Base-by-base conservation (phyloP, 148 eudicot species). In the Oxyria digyna region DNA sequence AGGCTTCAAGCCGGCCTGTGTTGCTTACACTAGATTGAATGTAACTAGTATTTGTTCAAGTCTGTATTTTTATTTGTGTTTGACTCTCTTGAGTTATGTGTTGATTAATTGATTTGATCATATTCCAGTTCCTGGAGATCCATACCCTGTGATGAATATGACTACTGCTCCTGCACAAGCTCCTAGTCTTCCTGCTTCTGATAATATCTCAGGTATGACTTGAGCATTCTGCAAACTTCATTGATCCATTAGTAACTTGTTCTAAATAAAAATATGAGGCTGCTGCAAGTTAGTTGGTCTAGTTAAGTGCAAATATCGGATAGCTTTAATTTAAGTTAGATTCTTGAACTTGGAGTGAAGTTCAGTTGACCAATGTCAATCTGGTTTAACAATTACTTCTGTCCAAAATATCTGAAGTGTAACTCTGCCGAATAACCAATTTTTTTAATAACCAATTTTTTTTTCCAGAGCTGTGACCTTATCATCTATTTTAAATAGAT, bases 91-190 rank as follows among this genome's bases (percentile, higher is more conserved):
- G 27, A 54, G 64, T 69, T 26, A 10, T 41, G 24, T 62, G 8
- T 41, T 72, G 21, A 24, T 69, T 72, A 54, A 11, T 12, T 14
- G 64, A 38, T 55, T 9, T 40, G 14, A 18, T 59, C 46, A 23
- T 66, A 4, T 74, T 74, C 29, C 78, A 94, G 98, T 80, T 78
- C 98, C 98, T 59, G 98, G 98, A 4, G 92, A 88, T 67, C 89
- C 97, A 33, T 90, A 87, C 77, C 87, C 87, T 4, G 45, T 65
- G 54, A 77, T 76, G 69, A 77, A 72, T 48, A 66, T 17, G 3
- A 69, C 67, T 31, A 70, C 66, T 54, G 40, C 85, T 65, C 86
- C 89, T 4, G 84, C 90, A 71, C 89, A 96, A 29, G 89, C 67
- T 48, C 98, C 98, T 42, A 67, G 79, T n/a, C n/a, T 50, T 35